Conservation (phyloP, 176 grass and related monocot genomes). For the Olyra latifolia region DNA sequence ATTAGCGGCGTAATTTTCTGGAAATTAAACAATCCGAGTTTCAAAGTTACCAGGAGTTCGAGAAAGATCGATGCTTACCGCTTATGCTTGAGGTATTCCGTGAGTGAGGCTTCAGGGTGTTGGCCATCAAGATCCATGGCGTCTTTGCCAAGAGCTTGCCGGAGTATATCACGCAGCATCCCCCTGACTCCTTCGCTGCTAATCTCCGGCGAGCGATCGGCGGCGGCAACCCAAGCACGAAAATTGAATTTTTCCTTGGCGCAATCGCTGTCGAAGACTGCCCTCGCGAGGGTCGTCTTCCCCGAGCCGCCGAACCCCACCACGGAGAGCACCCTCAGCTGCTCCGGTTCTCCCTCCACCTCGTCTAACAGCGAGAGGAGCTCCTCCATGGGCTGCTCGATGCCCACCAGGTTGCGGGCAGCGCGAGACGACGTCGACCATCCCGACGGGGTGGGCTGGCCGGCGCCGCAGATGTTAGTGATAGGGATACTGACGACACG, state of each 20-base stretch:
- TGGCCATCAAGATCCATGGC: constrained; percentile 14
- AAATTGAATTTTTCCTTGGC: background rate
- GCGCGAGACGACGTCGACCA: background rate
- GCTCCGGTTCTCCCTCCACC: constrained; percentile 26
- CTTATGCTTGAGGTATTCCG: constrained; percentile 1
- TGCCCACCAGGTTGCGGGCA: background rate
- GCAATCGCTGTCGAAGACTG: background rate
- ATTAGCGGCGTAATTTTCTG: too few species aligned
- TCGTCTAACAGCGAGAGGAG: background rate
- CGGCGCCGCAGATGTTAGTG: background rate
- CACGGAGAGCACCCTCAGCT: constrained; percentile 36
- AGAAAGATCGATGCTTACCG: too few species aligned
- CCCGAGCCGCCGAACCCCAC: constrained; percentile 42
- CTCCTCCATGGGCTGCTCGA: constrained; percentile 10
- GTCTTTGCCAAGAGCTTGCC: background rate
- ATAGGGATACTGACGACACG: background rate
- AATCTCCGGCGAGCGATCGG: background rate
- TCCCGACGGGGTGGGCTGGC: background rate
- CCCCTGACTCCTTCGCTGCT: background rate
- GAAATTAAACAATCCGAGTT: too few species aligned
- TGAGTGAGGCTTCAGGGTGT: constrained; percentile 7
- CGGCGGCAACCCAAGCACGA: constrained; percentile 29
- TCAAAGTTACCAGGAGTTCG: too few species aligned
- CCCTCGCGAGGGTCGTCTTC: constrained; percentile 29
- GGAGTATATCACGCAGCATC: background rate